Conservation (phyloP, 768 basidiomycete genomes). For the Lactifluus piperatus region DNA sequence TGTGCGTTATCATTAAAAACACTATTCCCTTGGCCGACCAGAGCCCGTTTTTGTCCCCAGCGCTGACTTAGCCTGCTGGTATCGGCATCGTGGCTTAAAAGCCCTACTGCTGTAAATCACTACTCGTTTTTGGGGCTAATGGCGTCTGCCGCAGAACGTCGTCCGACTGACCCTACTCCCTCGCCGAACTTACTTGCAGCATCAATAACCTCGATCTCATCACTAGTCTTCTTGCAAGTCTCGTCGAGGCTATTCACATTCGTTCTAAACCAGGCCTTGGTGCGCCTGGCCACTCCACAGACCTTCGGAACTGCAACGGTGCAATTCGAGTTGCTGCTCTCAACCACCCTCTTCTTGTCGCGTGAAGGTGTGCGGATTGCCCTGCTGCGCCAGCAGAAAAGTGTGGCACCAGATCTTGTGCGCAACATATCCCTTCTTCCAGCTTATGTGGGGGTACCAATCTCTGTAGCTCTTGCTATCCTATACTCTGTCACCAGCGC, state of each 20-base stretch:
- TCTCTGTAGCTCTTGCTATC: slow-evolving; percentile 43
- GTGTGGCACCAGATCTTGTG: slow-evolving; percentile 15
- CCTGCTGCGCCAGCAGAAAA: slow-evolving; percentile 49
- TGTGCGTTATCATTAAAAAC: not conserved
- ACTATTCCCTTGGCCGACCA: not conserved
- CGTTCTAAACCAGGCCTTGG: slow-evolving; percentile 75
- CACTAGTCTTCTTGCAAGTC: slow-evolving; percentile 81
- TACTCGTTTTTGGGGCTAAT: not conserved
- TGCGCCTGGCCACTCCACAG: slow-evolving; percentile 75
- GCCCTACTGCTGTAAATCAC: not conserved
- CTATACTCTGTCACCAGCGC: slow-evolving; percentile 51
- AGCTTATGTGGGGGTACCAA: slow-evolving; percentile 54
- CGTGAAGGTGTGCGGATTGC: slow-evolving; percentile 91
- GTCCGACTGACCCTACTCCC: not conserved
- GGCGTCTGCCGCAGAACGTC: not conserved
- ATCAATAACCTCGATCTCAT: slow-evolving; percentile 42
- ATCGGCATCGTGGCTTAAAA: not conserved
- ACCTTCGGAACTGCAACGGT: slow-evolving; percentile 88
- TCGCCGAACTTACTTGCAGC: slow-evolving; percentile 24
- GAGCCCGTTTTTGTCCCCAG: not conserved
- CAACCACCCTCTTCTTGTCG: slow-evolving; percentile 84
- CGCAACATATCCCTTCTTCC: slow-evolving; percentile 59
- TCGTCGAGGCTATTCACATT: slow-evolving; percentile 83
- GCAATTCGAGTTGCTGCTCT: slow-evolving; percentile 87
- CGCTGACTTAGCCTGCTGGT: not conserved